Percentiles rank a stretch among this genome's conserved stretches.
Conservation (phyloP, 805 yeast genomes). For the Candida railenensis region DNA sequence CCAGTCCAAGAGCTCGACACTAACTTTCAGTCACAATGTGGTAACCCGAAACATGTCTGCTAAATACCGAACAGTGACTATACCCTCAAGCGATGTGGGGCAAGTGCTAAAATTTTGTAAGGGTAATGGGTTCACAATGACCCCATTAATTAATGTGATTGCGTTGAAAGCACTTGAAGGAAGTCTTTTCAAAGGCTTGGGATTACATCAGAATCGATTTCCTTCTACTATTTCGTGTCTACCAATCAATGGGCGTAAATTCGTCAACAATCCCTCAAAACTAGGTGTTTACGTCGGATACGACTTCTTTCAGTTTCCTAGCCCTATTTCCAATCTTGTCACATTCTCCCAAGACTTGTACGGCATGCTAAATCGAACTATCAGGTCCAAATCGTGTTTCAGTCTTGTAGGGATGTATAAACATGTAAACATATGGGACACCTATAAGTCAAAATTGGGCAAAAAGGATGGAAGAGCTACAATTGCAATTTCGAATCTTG, state of each 20-base stretch:
- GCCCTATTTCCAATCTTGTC: background rate
- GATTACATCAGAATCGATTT: slow-evolving; percentile 7
- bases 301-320: background rate
- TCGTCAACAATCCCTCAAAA: slow-evolving; percentile 4
- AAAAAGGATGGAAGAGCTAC: slow-evolving; percentile 10
- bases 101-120: slow-evolving; percentile 12
- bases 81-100: slow-evolving; percentile 10
- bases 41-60: background rate
- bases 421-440: slow-evolving; percentile 11
- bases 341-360: background rate
- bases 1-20: background rate
- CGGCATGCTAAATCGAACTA: background rate
- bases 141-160: slow-evolving; percentile 18
- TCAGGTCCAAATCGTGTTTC: slow-evolving; percentile 8
- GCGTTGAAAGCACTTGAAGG: slow-evolving; percentile 16
- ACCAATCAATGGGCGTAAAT: slow-evolving; percentile 13
- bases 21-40: background rate
- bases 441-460: slow-evolving; percentile 9
- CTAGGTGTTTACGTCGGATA: slow-evolving; percentile 6
- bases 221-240: background rate
- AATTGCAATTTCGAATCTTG: slow-evolving; percentile 20
- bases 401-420: slow-evolving; percentile 12
- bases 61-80: slow-evolving; percentile 11
- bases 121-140: slow-evolving; percentile 16
- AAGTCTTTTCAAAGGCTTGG: slow-evolving; percentile 11